Evolutionary conservation across 2,329 filamentous ascomycete genomes (phyloP).

Genomic region (Beauveria brongniartii): DNA sequence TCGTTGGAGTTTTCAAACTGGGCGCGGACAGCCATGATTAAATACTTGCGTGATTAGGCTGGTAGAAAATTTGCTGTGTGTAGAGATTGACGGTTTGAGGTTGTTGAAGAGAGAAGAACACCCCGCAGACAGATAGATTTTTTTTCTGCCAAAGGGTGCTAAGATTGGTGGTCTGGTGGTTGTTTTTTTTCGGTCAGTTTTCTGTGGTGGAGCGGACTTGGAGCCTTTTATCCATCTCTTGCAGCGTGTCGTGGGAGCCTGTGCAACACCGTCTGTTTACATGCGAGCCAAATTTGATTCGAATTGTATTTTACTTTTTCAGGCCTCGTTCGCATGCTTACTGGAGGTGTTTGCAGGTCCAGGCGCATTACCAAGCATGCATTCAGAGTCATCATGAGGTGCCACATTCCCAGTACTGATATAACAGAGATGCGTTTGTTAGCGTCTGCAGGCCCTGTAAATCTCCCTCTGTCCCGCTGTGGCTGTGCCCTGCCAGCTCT

Average conservation of each 20-base stretch:
- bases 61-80: neutral
- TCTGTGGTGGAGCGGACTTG: neutral
- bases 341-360: neutral
- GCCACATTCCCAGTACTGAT: neutral
- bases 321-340: neutral
- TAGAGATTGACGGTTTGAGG: neutral
- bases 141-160: constrained; percentile 6
- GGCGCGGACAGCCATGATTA: constrained; percentile 57
- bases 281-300: neutral
- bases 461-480: neutral
- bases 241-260: neutral
- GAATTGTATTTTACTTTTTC: neutral
- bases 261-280: neutral
- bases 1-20: constrained; percentile 90
- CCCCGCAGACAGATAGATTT: constrained; percentile 7
- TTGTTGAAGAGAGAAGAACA: constrained; percentile 9
- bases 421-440: neutral
- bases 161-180: neutral
- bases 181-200: neutral
- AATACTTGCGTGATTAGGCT: constrained; percentile 9
- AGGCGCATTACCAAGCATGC: neutral
- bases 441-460: neutral
- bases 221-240: neutral
- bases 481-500: neutral
- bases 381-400: constrained; percentile 2